Evolutionary conservation across 2,329 filamentous ascomycete species (phyloP).

Genomic region (Raffaelea albimanens): DNA sequence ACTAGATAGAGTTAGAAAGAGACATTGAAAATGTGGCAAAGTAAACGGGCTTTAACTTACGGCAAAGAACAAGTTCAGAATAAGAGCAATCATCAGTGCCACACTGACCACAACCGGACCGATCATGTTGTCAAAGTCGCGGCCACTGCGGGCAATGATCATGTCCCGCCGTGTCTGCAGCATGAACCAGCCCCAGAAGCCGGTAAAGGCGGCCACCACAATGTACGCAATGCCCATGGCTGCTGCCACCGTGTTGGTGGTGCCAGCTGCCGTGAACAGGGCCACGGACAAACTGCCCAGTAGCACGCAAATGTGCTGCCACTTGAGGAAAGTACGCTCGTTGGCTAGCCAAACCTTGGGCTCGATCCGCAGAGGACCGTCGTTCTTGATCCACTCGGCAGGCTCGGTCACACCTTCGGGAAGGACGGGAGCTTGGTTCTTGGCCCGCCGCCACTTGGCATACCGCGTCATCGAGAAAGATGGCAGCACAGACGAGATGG

Average conservation of each 20-base stretch:
- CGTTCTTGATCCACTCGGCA: slow-evolving; percentile 85
- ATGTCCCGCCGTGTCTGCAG: slow-evolving; percentile 66
- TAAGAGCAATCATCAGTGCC: slow-evolving; percentile 66
- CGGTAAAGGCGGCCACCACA: slow-evolving; percentile 70
- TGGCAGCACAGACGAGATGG: slow-evolving; percentile 66
- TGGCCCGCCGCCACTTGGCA: slow-evolving; percentile 45
- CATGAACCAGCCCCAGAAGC: slow-evolving; percentile 79
- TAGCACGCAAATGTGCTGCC: slow-evolving; percentile 89
- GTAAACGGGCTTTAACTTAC: slow-evolving; percentile 34
- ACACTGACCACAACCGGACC: slow-evolving; percentile 78
- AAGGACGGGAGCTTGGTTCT: slow-evolving; percentile 33
- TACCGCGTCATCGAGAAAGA: slow-evolving; percentile 76
- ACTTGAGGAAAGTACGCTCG: slow-evolving; percentile 96
- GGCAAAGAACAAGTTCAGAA: slow-evolving; percentile 85
- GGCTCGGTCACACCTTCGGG: slow-evolving; percentile 87
- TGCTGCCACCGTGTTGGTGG: slow-evolving; percentile 64
- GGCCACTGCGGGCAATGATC: slow-evolving; percentile 78
- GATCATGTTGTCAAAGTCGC: slow-evolving; percentile 82
- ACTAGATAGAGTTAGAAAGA: slow-evolving; percentile 3
- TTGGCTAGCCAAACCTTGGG: slow-evolving; percentile 99
- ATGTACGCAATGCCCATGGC: slow-evolving; percentile 78
- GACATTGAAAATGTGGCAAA: not conserved
- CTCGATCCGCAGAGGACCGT: slow-evolving; percentile 84
- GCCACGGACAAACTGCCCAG: slow-evolving; percentile 76
- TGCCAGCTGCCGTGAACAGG: slow-evolving; percentile 70